These are phyloP conservation scores for Lichtheimia ramosa DNA, from an alignment of 371 early-diverging fungal species.

Conservation along the genomic window DNA sequence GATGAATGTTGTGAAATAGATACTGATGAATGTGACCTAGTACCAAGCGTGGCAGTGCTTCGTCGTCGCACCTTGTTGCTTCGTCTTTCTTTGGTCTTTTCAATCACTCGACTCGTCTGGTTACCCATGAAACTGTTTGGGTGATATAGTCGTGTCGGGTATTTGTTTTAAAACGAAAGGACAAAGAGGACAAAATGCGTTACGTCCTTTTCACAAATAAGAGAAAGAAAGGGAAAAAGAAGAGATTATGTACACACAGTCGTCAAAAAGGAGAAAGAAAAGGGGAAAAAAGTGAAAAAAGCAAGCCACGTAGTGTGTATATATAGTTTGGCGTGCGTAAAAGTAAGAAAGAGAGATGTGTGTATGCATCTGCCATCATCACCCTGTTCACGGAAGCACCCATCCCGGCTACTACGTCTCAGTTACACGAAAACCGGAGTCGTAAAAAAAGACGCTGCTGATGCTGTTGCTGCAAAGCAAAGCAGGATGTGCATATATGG, in stretches of 20 bases:
- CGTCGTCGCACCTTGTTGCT: slow-evolving; percentile 27
- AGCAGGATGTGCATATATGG: too few species aligned
- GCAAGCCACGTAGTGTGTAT: too few species aligned
- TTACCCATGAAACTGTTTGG: slow-evolving; percentile 31
- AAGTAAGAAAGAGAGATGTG: not conserved
- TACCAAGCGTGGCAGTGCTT: slow-evolving; percentile 36
- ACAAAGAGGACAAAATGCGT: too few species aligned
- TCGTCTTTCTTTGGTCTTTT: slow-evolving; percentile 32
- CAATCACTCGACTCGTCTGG: slow-evolving; percentile 45
- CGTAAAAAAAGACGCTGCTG: too few species aligned
- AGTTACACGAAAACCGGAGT: too few species aligned
- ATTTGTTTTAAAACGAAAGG: too few species aligned
- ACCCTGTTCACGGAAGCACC: too few species aligned
- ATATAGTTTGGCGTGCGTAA: too few species aligned
- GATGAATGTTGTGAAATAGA: slow-evolving; percentile 10
- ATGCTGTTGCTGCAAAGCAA: too few species aligned
- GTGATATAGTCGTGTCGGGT: not conserved
- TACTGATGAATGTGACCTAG: slow-evolving; percentile 18
- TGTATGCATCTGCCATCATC: too few species aligned
- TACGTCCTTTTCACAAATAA: not conserved
- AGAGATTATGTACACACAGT: not conserved
- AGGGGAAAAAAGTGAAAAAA: slow-evolving; percentile 2
- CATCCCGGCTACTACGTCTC: too few species aligned
- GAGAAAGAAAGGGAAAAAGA: not conserved
- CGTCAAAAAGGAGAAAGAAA: not conserved